A percentile compares a stretch with the other conserved stretches of the same genome.
Conservation (phyloP, 192 early-diverging fungal genomes). For the Dissophora globulifera region DNA sequence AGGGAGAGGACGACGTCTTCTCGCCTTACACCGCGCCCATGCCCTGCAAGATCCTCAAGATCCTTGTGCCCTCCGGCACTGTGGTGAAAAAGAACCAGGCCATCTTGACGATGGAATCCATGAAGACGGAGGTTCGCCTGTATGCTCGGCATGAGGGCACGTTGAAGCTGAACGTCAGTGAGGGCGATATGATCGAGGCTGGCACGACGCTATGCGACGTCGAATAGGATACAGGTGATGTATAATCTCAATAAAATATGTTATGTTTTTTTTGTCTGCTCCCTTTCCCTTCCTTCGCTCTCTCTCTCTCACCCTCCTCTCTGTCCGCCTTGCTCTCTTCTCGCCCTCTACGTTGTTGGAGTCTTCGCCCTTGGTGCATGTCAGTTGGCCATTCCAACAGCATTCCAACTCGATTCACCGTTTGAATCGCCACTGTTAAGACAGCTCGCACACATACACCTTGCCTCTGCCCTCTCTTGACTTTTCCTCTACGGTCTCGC, state of each 20-base stretch:
- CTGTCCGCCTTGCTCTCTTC: neutral
- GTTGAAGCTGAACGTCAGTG: constrained; percentile 62
- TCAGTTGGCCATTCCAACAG: too few relatives aligned
- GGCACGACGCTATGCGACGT: constrained; percentile 63
- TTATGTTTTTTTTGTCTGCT: neutral
- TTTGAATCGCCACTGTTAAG: too few relatives aligned
- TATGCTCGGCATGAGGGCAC: constrained; percentile 66
- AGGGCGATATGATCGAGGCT: constrained; percentile 70
- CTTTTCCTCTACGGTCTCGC: too few relatives aligned
- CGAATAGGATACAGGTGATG: constrained; percentile 21
- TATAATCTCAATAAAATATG: neutral
- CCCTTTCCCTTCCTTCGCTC: constrained; percentile 1
- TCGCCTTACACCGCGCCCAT: constrained; percentile 71
- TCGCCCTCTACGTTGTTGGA: too few relatives aligned
- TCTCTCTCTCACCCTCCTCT: neutral
- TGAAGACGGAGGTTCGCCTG: constrained; percentile 73
- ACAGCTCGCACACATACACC: too few relatives aligned
- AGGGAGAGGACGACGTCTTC: constrained; percentile 57
- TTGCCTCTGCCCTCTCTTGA: too few relatives aligned
- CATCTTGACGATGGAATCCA: constrained; percentile 71
- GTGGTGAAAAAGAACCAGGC: constrained; percentile 65
- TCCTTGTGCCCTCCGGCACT: constrained; percentile 62
- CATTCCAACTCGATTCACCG: too few relatives aligned
- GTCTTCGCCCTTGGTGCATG: too few relatives aligned
- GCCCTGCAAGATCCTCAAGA: constrained; percentile 70